Evolutionary conservation across 148 eudicot species (phyloP), one percentile per base, ranked within the genome.

Genomic region (Fallopia convolvulus): DNA sequence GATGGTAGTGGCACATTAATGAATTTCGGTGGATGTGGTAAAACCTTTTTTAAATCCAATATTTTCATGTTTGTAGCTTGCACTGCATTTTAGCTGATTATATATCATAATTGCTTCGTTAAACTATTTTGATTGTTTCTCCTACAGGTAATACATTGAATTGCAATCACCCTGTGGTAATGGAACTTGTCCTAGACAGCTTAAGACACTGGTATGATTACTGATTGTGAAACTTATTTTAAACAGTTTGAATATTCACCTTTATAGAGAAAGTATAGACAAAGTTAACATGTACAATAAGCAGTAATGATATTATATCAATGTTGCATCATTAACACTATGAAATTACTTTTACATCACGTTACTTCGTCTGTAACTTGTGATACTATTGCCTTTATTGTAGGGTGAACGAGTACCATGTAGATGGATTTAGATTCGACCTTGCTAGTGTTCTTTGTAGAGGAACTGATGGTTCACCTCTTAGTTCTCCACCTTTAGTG

Each of bases 361-460:
- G 44, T 10, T 68, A 68, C 36, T 17, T 68, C 46, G 36, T 33
- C 20, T 15, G 65, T 21, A 61, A 72, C 50, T 47, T 55, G 46
- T 72, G 75, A 52, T 41, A 53, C 48, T 20, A 70, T 78, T 80
- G 9, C 39, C 74, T 49, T 33, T 33, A 83, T 18, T 90, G 88
- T 83, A 96, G 99, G 99, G 98, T 87, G 78, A 74, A 47, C 47
- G 99, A 96, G 75, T 93, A 96, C 85, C 99, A 93, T 70, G 89
- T 96, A 80, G 99, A 96, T 86, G 99, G 99, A 81, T 96, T 96
- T 82, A 93, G 99, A 76, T 96, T 96, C 76, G 99, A 96, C 83
- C 97, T 96, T 75, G 90, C 99, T n/a, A 93, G 98, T 84, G 91
- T 86, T 77, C 98, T 96, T 80, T 96, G 99, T 86, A 93, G 99